Conservation (phyloP, 2,329 filamentous ascomycete genomes). For the Hirsutella rhossiliensis region DNA sequence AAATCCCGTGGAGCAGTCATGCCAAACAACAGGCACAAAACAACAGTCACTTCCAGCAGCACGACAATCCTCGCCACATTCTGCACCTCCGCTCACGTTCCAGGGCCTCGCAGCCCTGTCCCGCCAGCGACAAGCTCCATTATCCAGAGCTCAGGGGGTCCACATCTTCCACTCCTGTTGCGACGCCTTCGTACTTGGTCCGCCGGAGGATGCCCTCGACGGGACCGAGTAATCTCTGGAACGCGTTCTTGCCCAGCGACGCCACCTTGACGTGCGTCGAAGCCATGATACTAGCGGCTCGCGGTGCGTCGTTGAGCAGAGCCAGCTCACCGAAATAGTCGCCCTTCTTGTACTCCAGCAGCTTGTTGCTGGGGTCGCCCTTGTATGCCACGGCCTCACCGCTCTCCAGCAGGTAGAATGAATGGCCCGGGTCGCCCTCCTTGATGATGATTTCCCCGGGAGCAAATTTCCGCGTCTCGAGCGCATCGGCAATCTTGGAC, state of each 20-base stretch:
- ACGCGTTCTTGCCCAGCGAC: conserved; percentile 82
- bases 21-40: conserved; percentile 1
- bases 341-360: conserved; percentile 78
- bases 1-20: background rate
- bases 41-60: too few species aligned
- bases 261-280: conserved; percentile 86
- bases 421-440: conserved; percentile 82
- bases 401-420: conserved; percentile 82
- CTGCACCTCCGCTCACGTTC: background rate
- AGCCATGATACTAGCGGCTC: conserved; percentile 79
- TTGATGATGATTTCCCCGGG: conserved; percentile 73
- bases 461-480: conserved; percentile 81
- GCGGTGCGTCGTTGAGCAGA: conserved; percentile 82
- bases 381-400: conserved; percentile 84
- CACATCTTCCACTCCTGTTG: conserved; percentile 52
- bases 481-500: conserved; percentile 91
- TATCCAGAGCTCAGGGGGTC: conserved; percentile 45
- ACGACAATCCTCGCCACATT: too few species aligned
- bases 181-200: conserved; percentile 49
- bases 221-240: conserved; percentile 83
- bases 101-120: background rate
- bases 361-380: conserved; percentile 52
- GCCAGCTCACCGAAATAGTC: conserved; percentile 97
- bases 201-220: conserved; percentile 92
- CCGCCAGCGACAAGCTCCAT: background rate